phyloP scores from a whole-genome alignment of 1,284 basidiomycete genomes.

The Trichosporon coremiiforme region DNA sequence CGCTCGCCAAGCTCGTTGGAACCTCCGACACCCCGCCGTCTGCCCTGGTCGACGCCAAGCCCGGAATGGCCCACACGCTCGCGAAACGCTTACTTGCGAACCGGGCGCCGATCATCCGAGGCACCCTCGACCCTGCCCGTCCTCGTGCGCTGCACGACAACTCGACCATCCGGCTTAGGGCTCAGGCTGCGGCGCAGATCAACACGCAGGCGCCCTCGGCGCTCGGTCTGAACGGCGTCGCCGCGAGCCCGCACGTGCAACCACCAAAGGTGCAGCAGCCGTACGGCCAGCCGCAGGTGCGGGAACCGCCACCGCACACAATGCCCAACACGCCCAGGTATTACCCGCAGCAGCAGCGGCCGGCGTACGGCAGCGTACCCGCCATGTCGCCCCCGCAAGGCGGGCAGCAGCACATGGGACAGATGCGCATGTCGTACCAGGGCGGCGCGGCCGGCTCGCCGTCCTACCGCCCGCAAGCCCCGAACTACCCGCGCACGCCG shows the following conservation, averaged over 20 bases:
- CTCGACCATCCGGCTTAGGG: conserved; percentile 28
- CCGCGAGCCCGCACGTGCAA: conserved; percentile 21
- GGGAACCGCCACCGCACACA: conserved; percentile 32
- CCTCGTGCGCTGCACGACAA: conserved; percentile 48
- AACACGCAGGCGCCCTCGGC: conserved; percentile 20
- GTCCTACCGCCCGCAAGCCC: not conserved
- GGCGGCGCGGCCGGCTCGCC: conserved; percentile 5
- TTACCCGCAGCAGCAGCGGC: conserved; percentile 18
- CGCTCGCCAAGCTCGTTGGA: conserved; percentile 38
- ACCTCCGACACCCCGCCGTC: conserved; percentile 22
- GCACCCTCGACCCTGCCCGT: conserved; percentile 49
- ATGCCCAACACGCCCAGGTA: conserved; percentile 21
- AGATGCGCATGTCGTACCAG: conserved; percentile 8
- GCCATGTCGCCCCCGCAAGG: conserved; percentile 9
- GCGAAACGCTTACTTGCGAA: conserved; percentile 31
- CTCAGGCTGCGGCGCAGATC: conserved; percentile 28
- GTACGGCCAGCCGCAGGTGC: conserved; percentile 23
- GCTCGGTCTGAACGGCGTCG: conserved; percentile 26
- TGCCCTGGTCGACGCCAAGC: conserved; percentile 21
- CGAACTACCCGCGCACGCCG: conserved; percentile 7
- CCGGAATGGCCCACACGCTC: conserved; percentile 44
- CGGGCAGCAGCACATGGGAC: conserved; percentile 17
- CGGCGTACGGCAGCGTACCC: not conserved
- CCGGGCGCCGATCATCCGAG: conserved; percentile 41
- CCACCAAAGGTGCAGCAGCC: conserved; percentile 22